Base-by-base conservation (phyloP, 176 grass and related monocot genomes). In the Stipa capillata region DNA sequence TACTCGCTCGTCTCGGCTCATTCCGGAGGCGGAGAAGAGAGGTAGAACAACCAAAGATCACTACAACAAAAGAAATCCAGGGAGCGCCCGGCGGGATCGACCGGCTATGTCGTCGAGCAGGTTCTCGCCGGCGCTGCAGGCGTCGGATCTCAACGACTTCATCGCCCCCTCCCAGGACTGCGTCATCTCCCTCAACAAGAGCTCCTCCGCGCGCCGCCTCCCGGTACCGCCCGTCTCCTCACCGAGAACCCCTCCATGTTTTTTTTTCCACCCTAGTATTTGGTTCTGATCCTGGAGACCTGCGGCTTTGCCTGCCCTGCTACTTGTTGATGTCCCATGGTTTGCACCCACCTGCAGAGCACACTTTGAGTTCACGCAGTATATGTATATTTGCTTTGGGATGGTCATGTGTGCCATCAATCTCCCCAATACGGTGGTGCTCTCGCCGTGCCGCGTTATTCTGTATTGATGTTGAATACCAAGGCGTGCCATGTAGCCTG, bases 101-200 rank as follows among this genome's bases (percentile, higher is more conserved):
- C 8, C 23, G 74, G 72, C 21, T 70, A 93, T 95, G 96, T 89
- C 92, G 52, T 85, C 82, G 84, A 93, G 42, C 87, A 95, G 91
- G 75, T 99, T 99, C 90, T 99, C 96, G 24, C 88, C 92, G 81
- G 92, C 81, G 84, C 90, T 99, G 69, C 77, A 85, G 82, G 92
- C 91, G n/a, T 91, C 90, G 44, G 92, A 99, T 89, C 92, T 99
- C 80, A 99, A 99, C 78, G 96, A 99, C 85, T 99, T 99, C 81
- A 99, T 99, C 48, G 84, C 90, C n/a, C 96, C 90, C 14, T 99
- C 96, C 39, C 96, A 95, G 88, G 83, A 89, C 69, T 99, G 96
- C 84, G 36, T 99, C 87, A 55, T 99, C 70, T 93, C 92, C 75
- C 92, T 95, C 53, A 93, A 94, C 66, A 85, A 85, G 55, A 78